phyloP scores from a whole-genome alignment of 495 filamentous ascomycete genomes.

The Penicillium coprophilum region DNA sequence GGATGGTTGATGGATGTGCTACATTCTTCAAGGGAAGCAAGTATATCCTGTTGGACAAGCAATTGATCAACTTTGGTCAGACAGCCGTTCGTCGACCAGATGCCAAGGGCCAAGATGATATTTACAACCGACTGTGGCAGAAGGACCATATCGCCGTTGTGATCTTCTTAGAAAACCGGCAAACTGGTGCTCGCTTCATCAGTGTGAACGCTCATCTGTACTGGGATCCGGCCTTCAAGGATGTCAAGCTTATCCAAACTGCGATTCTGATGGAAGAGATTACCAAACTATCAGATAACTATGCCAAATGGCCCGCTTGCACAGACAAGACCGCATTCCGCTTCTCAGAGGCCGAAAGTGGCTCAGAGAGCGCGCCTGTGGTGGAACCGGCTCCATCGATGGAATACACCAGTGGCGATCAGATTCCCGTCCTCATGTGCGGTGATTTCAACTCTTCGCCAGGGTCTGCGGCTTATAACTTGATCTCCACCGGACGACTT shows the following conservation, averaged over 20 bases:
- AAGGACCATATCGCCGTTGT: conserved; percentile 93
- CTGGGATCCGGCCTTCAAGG: conserved; percentile 86
- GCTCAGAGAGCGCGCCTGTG: conserved; percentile 48
- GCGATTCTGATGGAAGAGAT: conserved; percentile 92
- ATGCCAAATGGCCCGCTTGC: conserved; percentile 69
- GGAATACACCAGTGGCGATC: conserved; percentile 77
- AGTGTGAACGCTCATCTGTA: conserved; percentile 91
- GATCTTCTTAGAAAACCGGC: conserved; percentile 84
- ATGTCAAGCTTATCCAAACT: conserved; percentile 93
- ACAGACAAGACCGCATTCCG: conserved; percentile 77
- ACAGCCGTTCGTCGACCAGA: conserved; percentile 89
- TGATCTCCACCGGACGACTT: conserved; percentile 74
- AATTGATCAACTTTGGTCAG: conserved; percentile 86
- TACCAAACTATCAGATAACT: conserved; percentile 77
- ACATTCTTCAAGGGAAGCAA: conserved; percentile 93
- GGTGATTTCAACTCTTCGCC: conserved; percentile 92
- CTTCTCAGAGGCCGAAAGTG: conserved; percentile 59
- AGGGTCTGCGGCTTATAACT: conserved; percentile 83
- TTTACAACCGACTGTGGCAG: conserved; percentile 97
- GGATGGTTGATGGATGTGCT: conserved; percentile 88
- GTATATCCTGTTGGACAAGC: conserved; percentile 90
- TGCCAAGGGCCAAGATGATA: conserved; percentile 92
- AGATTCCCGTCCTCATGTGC: conserved; percentile 88
- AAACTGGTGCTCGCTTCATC: conserved; percentile 83
- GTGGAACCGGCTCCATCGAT: conserved; percentile 62